A percentile compares a stretch with the other conserved stretches of the same genome.
These are phyloP conservation scores for Dictyostelium discoideum DNA, from an alignment of 78 protist species.

Conservation along the genomic window DNA sequence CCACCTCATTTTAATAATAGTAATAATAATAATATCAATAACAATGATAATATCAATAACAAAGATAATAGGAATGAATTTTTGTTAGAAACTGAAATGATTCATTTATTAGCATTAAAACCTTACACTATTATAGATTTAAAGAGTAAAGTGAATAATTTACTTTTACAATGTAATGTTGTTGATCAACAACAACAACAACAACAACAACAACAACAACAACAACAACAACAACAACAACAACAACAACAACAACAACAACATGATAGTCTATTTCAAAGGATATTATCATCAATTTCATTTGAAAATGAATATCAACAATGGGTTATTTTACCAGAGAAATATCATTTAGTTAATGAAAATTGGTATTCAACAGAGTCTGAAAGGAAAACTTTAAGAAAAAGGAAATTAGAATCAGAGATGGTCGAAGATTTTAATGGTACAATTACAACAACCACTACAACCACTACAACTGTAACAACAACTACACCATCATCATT, in stretches of 20 bases:
- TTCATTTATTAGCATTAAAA: background rate
- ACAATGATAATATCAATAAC: background rate
- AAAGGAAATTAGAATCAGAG: slow-evolving; percentile 7
- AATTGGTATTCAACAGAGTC: slow-evolving; percentile 8
- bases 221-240: too few species aligned
- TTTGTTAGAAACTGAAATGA: background rate
- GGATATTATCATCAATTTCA: background rate
- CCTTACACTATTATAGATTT: background rate
- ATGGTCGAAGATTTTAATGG: background rate
- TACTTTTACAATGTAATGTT: background rate
- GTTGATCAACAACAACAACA: background rate
- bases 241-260: too few species aligned
- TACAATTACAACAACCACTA: background rate
- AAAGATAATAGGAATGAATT: background rate
- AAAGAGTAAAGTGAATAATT: background rate
- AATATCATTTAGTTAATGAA: background rate
- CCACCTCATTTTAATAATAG: background rate
- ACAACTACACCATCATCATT: background rate
- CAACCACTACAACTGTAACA: background rate
- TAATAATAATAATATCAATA: slow-evolving; percentile 24
- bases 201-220: too few species aligned
- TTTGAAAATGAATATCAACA: background rate
- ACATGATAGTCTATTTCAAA: background rate
- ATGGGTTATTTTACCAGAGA: background rate
- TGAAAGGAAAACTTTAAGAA: slow-evolving; percentile 9